Evolutionary conservation across 2,329 filamentous ascomycete genomes (phyloP), one percentile per base, ranked within the genome.

Genomic region (Westerdykella sp.): DNA sequence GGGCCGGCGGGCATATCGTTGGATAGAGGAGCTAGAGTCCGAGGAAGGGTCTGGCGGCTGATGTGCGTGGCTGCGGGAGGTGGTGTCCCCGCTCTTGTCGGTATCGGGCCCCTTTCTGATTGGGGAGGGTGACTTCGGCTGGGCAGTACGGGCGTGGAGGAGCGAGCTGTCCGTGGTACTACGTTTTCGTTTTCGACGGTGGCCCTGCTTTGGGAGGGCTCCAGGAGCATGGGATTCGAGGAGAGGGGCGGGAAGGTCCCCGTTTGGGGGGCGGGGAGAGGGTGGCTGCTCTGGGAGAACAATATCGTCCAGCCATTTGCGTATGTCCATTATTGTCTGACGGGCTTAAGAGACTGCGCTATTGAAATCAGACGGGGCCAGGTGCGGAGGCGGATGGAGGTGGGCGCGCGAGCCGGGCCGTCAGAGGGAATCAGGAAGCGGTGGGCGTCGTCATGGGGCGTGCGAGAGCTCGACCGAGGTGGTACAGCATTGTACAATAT

Each of bases 241-340:
- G 38, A 55, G 56, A 43, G 51, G 48, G 35, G 57, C 48, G 36
- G 60, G 37, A 34, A 37, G 46, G 34, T 48, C 46, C 39, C 51
- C 40, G 22, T 58, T 49, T 32, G 55, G 49, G 36, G 36, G 51
- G 32, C n/a, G 7, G 39, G 49, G 43, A 32, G 53, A 59, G 39
- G 59, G 54, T 42, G 57, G 46, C 40, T 51, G 53, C 43, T 60
- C 56, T 45, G 64, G 58, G 39, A 65, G 60, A 42, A 59, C 63
- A 6, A 65, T 72, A 42, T 67, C 59, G 40, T 68, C 61, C 37
- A 74, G 62, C 72, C 72, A 74, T 50, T 57, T 63, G 38, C 55
- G 56, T 48, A 74, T 69, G 48, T 74, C 68, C 71, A 73, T 73
- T 15, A 28, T 28, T 4, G 25, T 9, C 9, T 28, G 42, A 25